Evolutionary conservation across 2,329 filamentous ascomycete species (phyloP), one percentile per base, ranked within the genome.

Genomic region (Neonectria punicea): DNA sequence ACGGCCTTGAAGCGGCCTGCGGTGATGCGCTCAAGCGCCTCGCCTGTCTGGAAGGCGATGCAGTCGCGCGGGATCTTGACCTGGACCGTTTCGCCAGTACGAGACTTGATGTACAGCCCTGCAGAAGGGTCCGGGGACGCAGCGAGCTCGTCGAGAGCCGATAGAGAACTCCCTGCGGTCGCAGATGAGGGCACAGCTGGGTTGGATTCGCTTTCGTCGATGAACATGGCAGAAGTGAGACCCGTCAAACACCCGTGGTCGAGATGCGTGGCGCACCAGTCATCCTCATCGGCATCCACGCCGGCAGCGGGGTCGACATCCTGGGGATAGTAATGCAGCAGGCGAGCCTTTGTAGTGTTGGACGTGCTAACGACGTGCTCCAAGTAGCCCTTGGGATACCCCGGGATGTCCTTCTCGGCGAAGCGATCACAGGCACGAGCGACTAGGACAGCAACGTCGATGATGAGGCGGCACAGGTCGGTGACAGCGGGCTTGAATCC

Each of bases 211-310:
- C 79, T 80, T 81, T 98, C 95, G 75, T 98, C 93, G 67, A 98
- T 86, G 79, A 97, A 98, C 94, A 98, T 97, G 71, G 95, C 94
- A 2, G 92, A 95, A 0, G 96, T 99, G 36, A 99, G 85, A 14
- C 94, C 95, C 0, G 96, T 99, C 34, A 99, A 85, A 77, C 95
- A 98, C 47, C 96, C 94, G 74, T 98, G 94, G 79, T 98, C 95
- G 61, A 96, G 84, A 77, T 96, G 92, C 1, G 92, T 93, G 4
- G 94, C 93, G 79, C 95, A 99, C 96, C 96, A 99, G 80, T 97
- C 93, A 78, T 98, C 94, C 66, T 93, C 90, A 58, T 83, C 83
- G 36, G 77, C 79, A 44, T 79, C 61, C 10, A 46, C 78, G 9
- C 78, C 76, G 14, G 74, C 80, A 41, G 76, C 77, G 43, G 68